Evolutionary conservation across 768 basidiomycete species (phyloP), one percentile per base, ranked within the genome.

Genomic region (Mycena latifolia): DNA sequence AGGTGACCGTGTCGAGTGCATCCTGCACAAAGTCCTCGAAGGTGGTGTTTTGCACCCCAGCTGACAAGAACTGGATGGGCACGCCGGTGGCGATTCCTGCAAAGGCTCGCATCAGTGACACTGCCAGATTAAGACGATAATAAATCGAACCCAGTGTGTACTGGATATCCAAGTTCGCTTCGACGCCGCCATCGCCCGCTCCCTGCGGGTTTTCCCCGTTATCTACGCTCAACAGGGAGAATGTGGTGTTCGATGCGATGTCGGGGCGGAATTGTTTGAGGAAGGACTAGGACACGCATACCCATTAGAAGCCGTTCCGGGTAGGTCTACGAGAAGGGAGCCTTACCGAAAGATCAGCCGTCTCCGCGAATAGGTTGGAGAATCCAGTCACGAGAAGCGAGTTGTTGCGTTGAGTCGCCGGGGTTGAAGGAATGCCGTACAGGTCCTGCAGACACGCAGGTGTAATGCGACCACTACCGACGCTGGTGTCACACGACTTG

Each of bases 21-120:
- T 37, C 53, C 33, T 35, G 41, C 33, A 35, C 33, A 29, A 62
- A 62, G 45, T 54, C 52, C 81, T 47, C 81, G 37, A 39, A 39
- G 84, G 24, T 55, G 33, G 43, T 24, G 41, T 31, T 52, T 0
- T 52, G 39, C 37, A 33, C 41, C 37, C 59, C 59, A 25, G 41
- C 59, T 29, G 59, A 51, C 29, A 63, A 28, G 50, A 55, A 63
- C 29, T 63, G 62, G 27, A 56, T 29, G 29, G 62, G 55, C 29
- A 63, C 62, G n/a, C 55, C 55, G n/a, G 62, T 63, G n/a, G 62
- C 62, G 39, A 63, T 56, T 24, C 62, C 62, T 63, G 37, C 37
- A 39, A 39, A 39, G 46, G 25, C 18, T 56, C 37, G 22, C 10
- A 45, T 61, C 22, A 54, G 31, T 33, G 47, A 48, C 29, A 51